These are phyloP conservation scores for Agrocybe chaxingu DNA, from an alignment of 768 basidiomycete genomes.

Conservation along the genomic window DNA sequence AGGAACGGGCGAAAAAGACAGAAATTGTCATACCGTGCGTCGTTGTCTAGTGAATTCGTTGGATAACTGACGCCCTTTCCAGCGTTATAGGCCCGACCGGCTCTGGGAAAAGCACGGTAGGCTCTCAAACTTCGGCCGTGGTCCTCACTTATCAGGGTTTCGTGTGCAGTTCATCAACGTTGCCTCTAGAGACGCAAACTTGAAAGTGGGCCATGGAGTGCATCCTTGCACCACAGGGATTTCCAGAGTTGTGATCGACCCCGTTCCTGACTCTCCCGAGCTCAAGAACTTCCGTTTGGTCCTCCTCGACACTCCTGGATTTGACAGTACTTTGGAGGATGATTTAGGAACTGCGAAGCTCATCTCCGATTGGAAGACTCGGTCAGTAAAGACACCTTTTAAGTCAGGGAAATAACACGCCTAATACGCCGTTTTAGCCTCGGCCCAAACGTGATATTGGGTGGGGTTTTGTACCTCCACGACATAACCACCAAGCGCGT, in stretches of 20 bases:
- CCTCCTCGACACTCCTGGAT: constrained; percentile 20
- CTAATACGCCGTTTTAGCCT: not conserved
- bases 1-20: not conserved
- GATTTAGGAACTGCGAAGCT: constrained; percentile 16
- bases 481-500: constrained; percentile 16
- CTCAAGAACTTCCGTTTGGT: constrained; percentile 5
- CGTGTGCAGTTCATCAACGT: constrained; percentile 17
- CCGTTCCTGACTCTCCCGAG: not conserved
- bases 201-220: constrained; percentile 11
- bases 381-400: not conserved
- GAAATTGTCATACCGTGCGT: constrained; percentile 12
- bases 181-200: constrained; percentile 1
- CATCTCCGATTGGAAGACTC: constrained; percentile 18
- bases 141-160: not conserved
- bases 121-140: not conserved
- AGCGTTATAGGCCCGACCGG: constrained; percentile 20
- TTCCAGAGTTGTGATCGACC: not conserved
- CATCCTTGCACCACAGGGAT: constrained; percentile 9
- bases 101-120: constrained; percentile 19
- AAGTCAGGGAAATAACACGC: not conserved
- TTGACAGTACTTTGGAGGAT: constrained; percentile 14
- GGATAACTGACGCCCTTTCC: not conserved
- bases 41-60: not conserved
- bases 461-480: constrained; percentile 21
- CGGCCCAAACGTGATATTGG: constrained; percentile 4